Conservation (phyloP, 805 yeast genomes). For the Millerozyma acaciae region DNA sequence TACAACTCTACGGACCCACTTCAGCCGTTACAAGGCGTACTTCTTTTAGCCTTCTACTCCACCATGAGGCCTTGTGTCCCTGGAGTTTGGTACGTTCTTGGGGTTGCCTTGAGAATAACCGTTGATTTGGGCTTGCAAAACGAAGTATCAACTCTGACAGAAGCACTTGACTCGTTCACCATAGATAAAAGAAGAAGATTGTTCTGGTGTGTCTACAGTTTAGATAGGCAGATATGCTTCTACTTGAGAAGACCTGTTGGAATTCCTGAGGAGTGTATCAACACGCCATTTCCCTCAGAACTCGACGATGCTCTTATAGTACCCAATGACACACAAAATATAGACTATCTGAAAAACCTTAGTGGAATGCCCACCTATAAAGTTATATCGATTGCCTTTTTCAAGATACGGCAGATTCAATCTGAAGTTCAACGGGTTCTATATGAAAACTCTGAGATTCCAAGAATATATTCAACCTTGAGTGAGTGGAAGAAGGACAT, state of each 20-base stretch:
- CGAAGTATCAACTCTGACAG: constrained; percentile 39
- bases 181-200: constrained; percentile 69
- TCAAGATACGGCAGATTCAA: constrained; percentile 68
- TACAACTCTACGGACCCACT: constrained; percentile 57
- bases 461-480: constrained; percentile 52
- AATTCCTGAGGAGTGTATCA: constrained; percentile 75
- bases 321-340: constrained; percentile 22
- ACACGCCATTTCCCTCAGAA: constrained; percentile 66
- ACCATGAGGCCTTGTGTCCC: constrained; percentile 87
- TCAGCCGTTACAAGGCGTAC: constrained; percentile 69
- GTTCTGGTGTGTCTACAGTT: constrained; percentile 86
- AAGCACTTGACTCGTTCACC: constrained; percentile 48
- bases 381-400: constrained; percentile 60
- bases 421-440: constrained; percentile 70
- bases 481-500: constrained; percentile 63
- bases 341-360: constrained; percentile 39
- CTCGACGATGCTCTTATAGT: constrained; percentile 68
- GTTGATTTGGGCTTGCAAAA: constrained; percentile 83
- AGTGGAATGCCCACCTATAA: constrained; percentile 58
- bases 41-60: constrained; percentile 66
- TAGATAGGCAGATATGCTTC: constrained; percentile 83
- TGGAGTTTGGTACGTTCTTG: constrained; percentile 89
- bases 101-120: constrained; percentile 72
- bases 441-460: constrained; percentile 69
- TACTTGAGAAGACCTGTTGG: constrained; percentile 87